phyloP scores from a whole-genome alignment of 2,329 filamentous ascomycete species.

The Colletotrichum somersetense region DNA sequence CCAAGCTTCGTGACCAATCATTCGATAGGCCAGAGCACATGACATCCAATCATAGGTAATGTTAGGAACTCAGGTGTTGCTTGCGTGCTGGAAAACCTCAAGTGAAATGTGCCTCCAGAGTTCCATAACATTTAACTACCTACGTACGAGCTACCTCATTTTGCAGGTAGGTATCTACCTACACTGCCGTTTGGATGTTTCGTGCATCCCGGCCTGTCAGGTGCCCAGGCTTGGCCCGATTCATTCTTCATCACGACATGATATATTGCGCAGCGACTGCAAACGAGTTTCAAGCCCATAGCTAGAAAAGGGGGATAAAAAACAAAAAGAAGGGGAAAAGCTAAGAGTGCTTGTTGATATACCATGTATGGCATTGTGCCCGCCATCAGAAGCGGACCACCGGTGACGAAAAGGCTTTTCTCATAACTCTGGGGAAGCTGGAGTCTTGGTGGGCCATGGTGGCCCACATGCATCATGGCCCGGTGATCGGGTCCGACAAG shows the following conservation, averaged over 20 bases:
- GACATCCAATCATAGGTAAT: not conserved
- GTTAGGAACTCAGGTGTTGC: not conserved
- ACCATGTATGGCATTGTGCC: not conserved
- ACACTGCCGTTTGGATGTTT: no score
- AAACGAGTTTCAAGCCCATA: not conserved
- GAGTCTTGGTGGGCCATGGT: not conserved
- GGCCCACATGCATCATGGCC: not conserved
- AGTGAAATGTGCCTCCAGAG: no score
- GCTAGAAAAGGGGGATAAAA: not conserved
- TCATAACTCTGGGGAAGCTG: conserved; percentile 11
- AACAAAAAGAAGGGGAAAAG: no score
- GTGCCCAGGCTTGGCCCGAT: not conserved
- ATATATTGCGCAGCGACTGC: not conserved
- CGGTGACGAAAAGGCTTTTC: not conserved
- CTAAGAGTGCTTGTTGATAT: not conserved
- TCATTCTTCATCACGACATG: not conserved
- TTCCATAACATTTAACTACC: no score
- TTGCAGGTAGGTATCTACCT: no score
- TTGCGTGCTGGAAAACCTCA: no score
- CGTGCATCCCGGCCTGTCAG: not conserved
- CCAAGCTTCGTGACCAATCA: no score
- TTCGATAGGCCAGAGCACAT: no score
- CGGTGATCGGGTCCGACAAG: not conserved
- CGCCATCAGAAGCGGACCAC: not conserved
- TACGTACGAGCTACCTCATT: no score